phyloP scores from a whole-genome alignment of 495 filamentous ascomycete genomes.

The Cercophora scortea region DNA sequence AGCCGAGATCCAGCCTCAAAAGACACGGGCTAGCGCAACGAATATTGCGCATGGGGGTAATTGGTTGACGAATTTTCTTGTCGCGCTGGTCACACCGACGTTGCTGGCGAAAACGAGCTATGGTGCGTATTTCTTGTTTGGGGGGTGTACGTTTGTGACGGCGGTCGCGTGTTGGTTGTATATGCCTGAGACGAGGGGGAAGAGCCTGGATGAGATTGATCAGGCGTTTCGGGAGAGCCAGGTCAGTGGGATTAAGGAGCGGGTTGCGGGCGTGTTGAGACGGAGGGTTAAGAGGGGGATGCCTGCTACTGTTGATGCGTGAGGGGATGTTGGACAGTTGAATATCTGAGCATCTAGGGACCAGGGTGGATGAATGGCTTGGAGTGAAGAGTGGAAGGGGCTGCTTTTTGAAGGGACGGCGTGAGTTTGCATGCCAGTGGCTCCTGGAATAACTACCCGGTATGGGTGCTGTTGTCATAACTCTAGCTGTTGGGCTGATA shows the following conservation, averaged over 20 bases:
- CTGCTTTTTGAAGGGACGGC: no score
- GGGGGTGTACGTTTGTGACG: slow-evolving; percentile 37
- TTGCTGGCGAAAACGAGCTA: slow-evolving; percentile 47
- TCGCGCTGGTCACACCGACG: slow-evolving; percentile 57
- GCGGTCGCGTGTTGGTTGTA: slow-evolving; percentile 43
- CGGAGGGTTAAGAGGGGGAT: no score
- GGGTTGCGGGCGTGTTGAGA: no score
- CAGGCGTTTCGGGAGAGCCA: background rate
- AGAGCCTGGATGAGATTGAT: slow-evolving; percentile 52
- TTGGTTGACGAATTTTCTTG: slow-evolving; percentile 51
- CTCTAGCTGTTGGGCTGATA: no score
- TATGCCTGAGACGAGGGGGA: slow-evolving; percentile 57
- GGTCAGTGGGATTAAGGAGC: background rate
- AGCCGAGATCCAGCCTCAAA: slow-evolving; percentile 48
- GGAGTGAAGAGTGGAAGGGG: no score
- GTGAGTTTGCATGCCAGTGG: no score
- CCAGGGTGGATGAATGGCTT: no score
- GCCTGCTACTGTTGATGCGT: no score
- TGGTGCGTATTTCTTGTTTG: slow-evolving; percentile 58
- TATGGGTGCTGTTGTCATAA: no score
- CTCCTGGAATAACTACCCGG: no score
- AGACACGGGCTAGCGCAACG: slow-evolving; percentile 44
- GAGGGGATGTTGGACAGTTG: no score
- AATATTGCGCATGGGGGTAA: slow-evolving; percentile 44
- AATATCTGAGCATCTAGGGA: no score